These are phyloP conservation scores for Moesziomyces antarcticus DNA, from an alignment of 1,284 basidiomycete species.

Conservation along the genomic window DNA sequence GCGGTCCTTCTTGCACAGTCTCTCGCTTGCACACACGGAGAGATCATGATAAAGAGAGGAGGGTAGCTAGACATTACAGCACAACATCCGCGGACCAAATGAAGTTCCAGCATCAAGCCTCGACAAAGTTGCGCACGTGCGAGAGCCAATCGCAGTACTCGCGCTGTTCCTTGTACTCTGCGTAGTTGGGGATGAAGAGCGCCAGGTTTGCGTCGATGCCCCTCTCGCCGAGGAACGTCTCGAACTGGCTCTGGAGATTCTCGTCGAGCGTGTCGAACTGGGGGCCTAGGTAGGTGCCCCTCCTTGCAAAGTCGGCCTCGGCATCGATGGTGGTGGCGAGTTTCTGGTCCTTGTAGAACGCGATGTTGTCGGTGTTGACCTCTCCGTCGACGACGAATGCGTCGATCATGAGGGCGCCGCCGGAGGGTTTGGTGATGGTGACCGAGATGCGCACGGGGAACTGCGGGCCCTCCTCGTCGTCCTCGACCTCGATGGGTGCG, in stretches of 20 bases:
- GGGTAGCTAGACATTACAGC: too few species aligned
- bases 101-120: too few species aligned
- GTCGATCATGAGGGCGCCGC: slow-evolving; percentile 63
- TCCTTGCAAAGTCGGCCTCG: slow-evolving; percentile 91
- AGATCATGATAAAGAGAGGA: too few species aligned
- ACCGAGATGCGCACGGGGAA: slow-evolving; percentile 82
- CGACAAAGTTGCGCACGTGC: slow-evolving; percentile 85
- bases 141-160: slow-evolving; percentile 92
- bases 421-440: slow-evolving; percentile 81
- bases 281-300: slow-evolving; percentile 91
- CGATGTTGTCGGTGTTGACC: slow-evolving; percentile 88
- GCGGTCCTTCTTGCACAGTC: too few species aligned
- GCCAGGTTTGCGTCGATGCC: slow-evolving; percentile 84
- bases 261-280: slow-evolving; percentile 92
- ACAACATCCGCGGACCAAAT: too few species aligned
- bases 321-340: slow-evolving; percentile 82
- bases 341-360: slow-evolving; percentile 81
- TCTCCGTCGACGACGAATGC: slow-evolving; percentile 74
- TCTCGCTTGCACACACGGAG: too few species aligned
- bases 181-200: slow-evolving; percentile 68
- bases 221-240: slow-evolving; percentile 83
- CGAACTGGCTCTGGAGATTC: slow-evolving; percentile 85
- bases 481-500: slow-evolving; percentile 63
- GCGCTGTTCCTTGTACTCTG: slow-evolving; percentile 67
- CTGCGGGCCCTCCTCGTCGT: slow-evolving; percentile 44